Evolutionary conservation across 2,329 filamentous ascomycete genomes (phyloP), one percentile per base, ranked within the genome.

Genomic region (Davidsoniella australis): DNA sequence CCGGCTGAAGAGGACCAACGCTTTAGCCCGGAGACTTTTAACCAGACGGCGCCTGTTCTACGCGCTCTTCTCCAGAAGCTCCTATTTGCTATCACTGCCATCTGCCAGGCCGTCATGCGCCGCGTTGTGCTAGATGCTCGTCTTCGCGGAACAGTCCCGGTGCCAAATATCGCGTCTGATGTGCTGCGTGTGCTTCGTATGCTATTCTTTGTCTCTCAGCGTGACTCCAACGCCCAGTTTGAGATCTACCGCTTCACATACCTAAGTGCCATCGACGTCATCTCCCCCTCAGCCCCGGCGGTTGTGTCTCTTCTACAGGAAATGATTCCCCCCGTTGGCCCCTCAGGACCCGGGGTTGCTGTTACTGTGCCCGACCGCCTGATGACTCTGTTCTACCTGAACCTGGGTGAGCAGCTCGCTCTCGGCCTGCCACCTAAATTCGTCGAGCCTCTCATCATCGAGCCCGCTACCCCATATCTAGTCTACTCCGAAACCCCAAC

Each of bases 311-410:
- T 93, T 57, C 65, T 94, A 20, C 68, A 70, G 53, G 72, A 74
- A 17, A 80, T 82, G 45, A 70, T 72, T 3, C 65, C 67, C 16
- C 71, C 73, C 39, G 63, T 68, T 38, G 76, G 82, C 29, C 75
- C 81, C 0, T 33, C 26, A 10, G 77, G 41, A 81, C 33, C 23
- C 8, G 16, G 10, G 8, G 23, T 38, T 23, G 16, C 41, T 17
- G 17, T 17, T 8, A 12, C 4, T 51, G 23, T 60, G 59, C 47
- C 67, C 2, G 76, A 85, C 56, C 73, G 82, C 51, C 80, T 75
- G 16, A 67, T 89, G n/a, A 83, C 91, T 59, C 73, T 94, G 14
- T 94, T 85, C 66, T 94, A 93, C 64, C 73, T 95, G 54, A 91
- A 93, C 59, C 76, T 81, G 0, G 80, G 84, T 2, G 88, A 94